Evolutionary conservation across 805 yeast species (phyloP).

Genomic region (Saccharomycopsis selenospora): DNA sequence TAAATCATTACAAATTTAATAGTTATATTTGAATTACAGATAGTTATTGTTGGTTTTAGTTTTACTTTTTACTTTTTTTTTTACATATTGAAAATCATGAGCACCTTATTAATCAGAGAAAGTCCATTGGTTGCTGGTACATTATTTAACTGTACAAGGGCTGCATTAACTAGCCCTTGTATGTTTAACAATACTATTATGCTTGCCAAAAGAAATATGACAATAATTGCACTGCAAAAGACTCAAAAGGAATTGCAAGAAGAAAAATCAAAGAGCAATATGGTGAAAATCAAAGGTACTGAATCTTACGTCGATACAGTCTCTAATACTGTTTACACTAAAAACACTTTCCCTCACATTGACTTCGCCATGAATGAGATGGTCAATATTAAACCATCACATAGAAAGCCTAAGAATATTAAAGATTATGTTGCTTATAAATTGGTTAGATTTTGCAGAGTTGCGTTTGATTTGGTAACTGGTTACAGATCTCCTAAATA

Average conservation of each 20-base stretch:
- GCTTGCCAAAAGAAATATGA: conserved; percentile 2
- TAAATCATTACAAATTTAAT: too few relatives aligned
- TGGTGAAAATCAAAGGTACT: background rate
- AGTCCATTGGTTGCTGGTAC: background rate
- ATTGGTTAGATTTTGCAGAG: conserved; percentile 39
- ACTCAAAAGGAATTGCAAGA: background rate
- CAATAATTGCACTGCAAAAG: background rate
- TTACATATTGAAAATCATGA: too few relatives aligned
- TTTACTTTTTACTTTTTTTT: too few relatives aligned
- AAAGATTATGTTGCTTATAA: conserved; percentile 48
- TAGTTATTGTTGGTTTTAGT: too few relatives aligned
- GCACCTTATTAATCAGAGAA: background rate
- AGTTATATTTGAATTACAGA: too few relatives aligned
- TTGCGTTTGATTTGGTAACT: conserved; percentile 52
- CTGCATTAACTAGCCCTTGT: background rate
- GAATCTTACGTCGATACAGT: conserved; percentile 10
- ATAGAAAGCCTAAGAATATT: conserved; percentile 39
- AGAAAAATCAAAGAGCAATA: background rate
- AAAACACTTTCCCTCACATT: conserved; percentile 39
- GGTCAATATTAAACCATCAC: conserved; percentile 40
- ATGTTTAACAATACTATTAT: background rate
- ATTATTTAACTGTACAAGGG: background rate
- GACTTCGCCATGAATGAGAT: conserved; percentile 32
- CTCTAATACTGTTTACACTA: conserved; percentile 21
- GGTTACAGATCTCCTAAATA: conserved; percentile 55